Percentiles rank a stretch among this genome's conserved stretches.
Conservation (phyloP, 192 early-diverging fungal species). For the Neocallimastix lanati region DNA sequence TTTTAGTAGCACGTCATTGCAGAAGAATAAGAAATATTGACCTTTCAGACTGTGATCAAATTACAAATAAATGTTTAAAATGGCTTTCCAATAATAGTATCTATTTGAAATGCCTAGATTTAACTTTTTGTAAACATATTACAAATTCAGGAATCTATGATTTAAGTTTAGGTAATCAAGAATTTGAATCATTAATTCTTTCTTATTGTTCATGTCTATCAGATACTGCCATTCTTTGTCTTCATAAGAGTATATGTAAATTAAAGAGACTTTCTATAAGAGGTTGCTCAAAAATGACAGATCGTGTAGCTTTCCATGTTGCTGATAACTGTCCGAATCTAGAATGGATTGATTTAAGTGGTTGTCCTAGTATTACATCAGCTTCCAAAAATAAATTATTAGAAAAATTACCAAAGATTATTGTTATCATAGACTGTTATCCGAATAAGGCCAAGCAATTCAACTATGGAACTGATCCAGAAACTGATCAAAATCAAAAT, state of each 20-base stretch:
- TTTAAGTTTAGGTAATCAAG: conserved; percentile 17
- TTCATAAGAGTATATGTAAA: neutral
- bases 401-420: neutral
- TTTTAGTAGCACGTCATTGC: conserved; percentile 26
- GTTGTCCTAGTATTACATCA: conserved; percentile 1
- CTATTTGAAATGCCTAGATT: conserved; percentile 12
- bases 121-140: conserved; percentile 24
- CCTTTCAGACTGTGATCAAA: conserved; percentile 23
- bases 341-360: conserved; percentile 1
- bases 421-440: neutral
- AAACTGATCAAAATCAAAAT: neutral
- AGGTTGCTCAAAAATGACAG: conserved; percentile 19
- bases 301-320: conserved; percentile 4
- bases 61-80: conserved; percentile 26
- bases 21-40: conserved; percentile 9
- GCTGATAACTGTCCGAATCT: neutral
- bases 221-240: conserved; percentile 15
- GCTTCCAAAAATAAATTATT: neutral
- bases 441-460: neutral
- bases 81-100: conserved; percentile 20
- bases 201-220: conserved; percentile 19
- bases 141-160: conserved; percentile 27
- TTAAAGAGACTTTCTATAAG: conserved; percentile 6
- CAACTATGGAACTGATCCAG: neutral
- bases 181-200: conserved; percentile 15